A percentile compares a stretch with the other conserved stretches of the same genome.
Conservation (phyloP, 2,329 filamentous ascomycete genomes). For the Aspergillus nomiae region DNA sequence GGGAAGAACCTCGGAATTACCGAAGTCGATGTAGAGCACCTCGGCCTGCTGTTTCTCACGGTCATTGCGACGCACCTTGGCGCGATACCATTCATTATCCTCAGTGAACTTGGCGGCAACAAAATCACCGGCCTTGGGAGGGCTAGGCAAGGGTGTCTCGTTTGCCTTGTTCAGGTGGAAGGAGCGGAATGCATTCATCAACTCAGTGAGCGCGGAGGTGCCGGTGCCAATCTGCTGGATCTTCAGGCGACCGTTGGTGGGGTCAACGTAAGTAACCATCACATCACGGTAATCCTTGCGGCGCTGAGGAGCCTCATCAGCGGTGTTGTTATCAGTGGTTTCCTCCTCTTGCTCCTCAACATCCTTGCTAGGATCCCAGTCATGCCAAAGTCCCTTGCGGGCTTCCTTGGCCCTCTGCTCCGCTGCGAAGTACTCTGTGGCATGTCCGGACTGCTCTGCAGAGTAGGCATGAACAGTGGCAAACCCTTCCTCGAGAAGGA, state of each 20-base stretch:
- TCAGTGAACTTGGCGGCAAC: constrained; percentile 89
- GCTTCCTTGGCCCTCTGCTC: constrained; percentile 88
- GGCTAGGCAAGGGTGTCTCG: constrained; percentile 68
- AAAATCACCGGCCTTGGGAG: constrained; percentile 87
- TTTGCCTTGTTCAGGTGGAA: constrained; percentile 88
- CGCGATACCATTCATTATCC: constrained; percentile 94
- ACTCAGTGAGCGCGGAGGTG: constrained; percentile 77
- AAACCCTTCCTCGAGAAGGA: constrained; percentile 89
- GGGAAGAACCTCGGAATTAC: constrained; percentile 85
- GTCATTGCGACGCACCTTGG: constrained; percentile 87
- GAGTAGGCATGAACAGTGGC: constrained; percentile 93
- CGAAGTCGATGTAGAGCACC: constrained; percentile 93
- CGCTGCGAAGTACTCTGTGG: constrained; percentile 80
- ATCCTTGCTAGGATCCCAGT: constrained; percentile 91
- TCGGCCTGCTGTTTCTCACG: constrained; percentile 85
- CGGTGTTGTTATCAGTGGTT: constrained; percentile 48
- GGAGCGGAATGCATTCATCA: constrained; percentile 88
- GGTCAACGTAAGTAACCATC: constrained; percentile 85
- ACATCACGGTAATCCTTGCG: constrained; percentile 95
- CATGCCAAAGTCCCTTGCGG: constrained; percentile 85
- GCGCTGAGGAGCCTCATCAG: constrained; percentile 59
- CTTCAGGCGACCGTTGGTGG: constrained; percentile 76
- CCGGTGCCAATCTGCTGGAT: constrained; percentile 87
- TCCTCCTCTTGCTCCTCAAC: constrained; percentile 60
- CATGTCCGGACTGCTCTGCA: constrained; percentile 91